These are phyloP conservation scores for Cyberlindnera subsufficiens DNA, from an alignment of 805 yeast species.

Conservation along the genomic window DNA sequence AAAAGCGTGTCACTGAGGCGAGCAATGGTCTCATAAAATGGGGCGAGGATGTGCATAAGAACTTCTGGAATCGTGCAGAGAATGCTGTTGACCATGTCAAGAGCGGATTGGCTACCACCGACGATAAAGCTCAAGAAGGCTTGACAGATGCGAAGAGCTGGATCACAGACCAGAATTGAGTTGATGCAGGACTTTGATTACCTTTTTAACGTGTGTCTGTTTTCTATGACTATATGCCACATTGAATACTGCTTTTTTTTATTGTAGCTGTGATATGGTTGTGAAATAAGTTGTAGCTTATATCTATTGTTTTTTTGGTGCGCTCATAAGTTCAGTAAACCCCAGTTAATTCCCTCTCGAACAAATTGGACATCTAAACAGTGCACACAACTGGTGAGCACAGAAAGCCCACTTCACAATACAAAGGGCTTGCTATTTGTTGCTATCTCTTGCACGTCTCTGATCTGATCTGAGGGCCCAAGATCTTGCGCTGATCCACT, in stretches of 20 bases:
- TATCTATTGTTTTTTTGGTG: background rate
- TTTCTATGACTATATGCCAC: too few relatives aligned
- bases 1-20: slow-evolving; percentile 16
- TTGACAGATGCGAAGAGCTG: slow-evolving; percentile 18
- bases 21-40: slow-evolving; percentile 18
- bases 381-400: too few relatives aligned
- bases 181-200: too few relatives aligned
- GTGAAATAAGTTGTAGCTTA: background rate
- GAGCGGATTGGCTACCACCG: slow-evolving; percentile 19
- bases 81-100: slow-evolving; percentile 22
- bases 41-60: slow-evolving; percentile 23
- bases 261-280: background rate
- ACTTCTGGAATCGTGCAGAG: slow-evolving; percentile 28
- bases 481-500: too few relatives aligned
- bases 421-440: too few relatives aligned
- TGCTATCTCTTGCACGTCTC: too few relatives aligned
- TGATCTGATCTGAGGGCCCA: too few relatives aligned
- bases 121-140: slow-evolving; percentile 19
- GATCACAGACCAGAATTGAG: slow-evolving; percentile 15
- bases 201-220: too few relatives aligned
- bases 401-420: too few relatives aligned
- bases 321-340: background rate
- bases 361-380: too few relatives aligned
- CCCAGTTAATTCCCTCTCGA: background rate
- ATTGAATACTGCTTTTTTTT: too few relatives aligned